phyloP scores from a whole-genome alignment of 495 filamentous ascomycete species.

The Opeltia flavorubescens region DNA sequence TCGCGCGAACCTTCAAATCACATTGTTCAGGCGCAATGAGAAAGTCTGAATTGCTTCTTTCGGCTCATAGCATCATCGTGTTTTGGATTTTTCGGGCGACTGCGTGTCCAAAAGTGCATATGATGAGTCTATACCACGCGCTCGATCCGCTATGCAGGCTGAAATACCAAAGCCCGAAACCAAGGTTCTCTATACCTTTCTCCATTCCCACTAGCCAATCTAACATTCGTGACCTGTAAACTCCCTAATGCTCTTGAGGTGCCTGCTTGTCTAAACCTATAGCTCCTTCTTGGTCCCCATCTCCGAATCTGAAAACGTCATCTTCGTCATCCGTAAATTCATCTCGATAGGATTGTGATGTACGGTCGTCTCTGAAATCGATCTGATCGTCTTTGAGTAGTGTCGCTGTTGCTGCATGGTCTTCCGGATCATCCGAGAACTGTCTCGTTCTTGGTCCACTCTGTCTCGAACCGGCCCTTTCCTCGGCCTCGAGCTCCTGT shows the following conservation, averaged over 20 bases:
- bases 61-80: no score
- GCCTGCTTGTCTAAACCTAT: slow-evolving; percentile 33
- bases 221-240: neutral
- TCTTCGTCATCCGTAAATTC: slow-evolving; percentile 43
- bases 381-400: slow-evolving; percentile 35
- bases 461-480: slow-evolving; percentile 37
- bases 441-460: slow-evolving; percentile 22
- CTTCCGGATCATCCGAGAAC: slow-evolving; percentile 33
- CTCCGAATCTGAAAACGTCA: slow-evolving; percentile 29
- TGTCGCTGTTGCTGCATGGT: slow-evolving; percentile 28
- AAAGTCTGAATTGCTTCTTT: no score
- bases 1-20: no score
- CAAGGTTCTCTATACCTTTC: neutral
- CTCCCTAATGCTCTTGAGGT: neutral
- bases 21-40: no score
- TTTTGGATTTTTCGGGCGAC: no score
- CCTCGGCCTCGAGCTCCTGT: slow-evolving; percentile 70
- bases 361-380: slow-evolving; percentile 28
- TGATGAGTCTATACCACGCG: no score
- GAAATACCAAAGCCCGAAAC: neutral
- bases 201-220: neutral
- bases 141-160: no score
- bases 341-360: slow-evolving; percentile 33
- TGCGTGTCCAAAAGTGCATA: no score
- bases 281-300: slow-evolving; percentile 26